A percentile compares a stretch with the other conserved stretches of the same genome.
phyloP scores from a whole-genome alignment of 805 yeast genomes.

The Lipomyces spencermartinsiae region DNA sequence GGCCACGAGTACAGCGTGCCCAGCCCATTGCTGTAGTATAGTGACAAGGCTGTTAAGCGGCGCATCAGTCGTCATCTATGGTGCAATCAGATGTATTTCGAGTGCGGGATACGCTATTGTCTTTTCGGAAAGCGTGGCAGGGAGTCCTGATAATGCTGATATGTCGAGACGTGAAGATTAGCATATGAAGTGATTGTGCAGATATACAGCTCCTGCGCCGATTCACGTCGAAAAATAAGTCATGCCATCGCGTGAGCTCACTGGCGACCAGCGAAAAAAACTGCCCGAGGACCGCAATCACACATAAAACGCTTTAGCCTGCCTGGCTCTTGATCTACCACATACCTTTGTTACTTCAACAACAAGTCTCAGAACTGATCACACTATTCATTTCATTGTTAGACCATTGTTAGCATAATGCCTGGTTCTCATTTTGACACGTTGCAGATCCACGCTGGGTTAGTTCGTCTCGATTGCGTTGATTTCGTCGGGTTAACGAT shows the following conservation, averaged over 20 bases:
- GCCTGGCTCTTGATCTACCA: background rate
- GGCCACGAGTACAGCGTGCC: background rate
- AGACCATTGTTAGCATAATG: constrained; percentile 4
- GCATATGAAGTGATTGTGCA: background rate
- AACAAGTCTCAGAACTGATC: too few species aligned
- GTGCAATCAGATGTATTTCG: background rate
- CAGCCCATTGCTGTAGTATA: background rate
- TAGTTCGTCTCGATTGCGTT: background rate
- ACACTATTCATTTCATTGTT: background rate
- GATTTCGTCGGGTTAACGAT: background rate
- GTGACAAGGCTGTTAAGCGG: background rate
- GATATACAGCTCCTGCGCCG: background rate
- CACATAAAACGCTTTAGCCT: background rate
- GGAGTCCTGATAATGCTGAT: background rate
- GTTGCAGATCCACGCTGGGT: constrained; percentile 91
- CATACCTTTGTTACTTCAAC: background rate
- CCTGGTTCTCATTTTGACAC: constrained; percentile 72
- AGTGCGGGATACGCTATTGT: background rate
- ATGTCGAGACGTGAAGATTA: too few species aligned
- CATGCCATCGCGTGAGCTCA: background rate
- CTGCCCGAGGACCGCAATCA: background rate
- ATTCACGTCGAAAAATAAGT: background rate
- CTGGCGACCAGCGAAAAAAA: background rate
- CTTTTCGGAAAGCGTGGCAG: background rate
- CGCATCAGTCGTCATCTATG: background rate